Evolutionary conservation across 2,329 filamentous ascomycete species (phyloP).

Genomic region (Colletotrichum filicis): DNA sequence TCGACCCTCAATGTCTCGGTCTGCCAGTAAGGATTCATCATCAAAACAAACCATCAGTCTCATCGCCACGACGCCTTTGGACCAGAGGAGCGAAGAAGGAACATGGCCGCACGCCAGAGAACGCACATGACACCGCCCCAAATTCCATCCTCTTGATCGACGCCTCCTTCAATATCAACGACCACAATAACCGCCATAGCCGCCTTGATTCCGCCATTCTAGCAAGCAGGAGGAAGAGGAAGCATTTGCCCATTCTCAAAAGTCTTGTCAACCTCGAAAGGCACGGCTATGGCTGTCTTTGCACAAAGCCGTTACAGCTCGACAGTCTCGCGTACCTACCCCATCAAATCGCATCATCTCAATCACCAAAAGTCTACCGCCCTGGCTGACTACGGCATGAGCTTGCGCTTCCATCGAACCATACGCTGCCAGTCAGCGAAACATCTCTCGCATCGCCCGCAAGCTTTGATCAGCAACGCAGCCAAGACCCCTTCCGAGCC

Average conservation of each 20-base stretch:
- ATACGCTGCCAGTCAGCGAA: background rate
- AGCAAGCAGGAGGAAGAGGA: background rate
- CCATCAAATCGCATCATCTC: background rate
- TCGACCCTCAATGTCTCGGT: background rate
- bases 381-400: background rate
- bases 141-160: constrained; percentile 12
- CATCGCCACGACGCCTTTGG: background rate
- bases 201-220: background rate
- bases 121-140: constrained; percentile 11
- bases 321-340: background rate
- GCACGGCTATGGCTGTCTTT: background rate
- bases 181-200: background rate
- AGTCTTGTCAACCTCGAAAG: background rate
- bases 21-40: constrained; percentile 16
- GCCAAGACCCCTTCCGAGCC: background rate
- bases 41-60: constrained; percentile 16
- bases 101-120: constrained; percentile 1
- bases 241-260: background rate
- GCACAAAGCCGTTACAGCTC: background rate
- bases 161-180: background rate
- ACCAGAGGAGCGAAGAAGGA: constrained; percentile 1
- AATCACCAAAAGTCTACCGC: background rate
- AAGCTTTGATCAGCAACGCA: constrained; percentile 3
- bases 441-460: background rate
- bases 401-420: background rate